Evolutionary conservation across 2,329 filamentous ascomycete genomes (phyloP), one percentile per base, ranked within the genome.

Genomic region (Mycogone perniciosa): DNA sequence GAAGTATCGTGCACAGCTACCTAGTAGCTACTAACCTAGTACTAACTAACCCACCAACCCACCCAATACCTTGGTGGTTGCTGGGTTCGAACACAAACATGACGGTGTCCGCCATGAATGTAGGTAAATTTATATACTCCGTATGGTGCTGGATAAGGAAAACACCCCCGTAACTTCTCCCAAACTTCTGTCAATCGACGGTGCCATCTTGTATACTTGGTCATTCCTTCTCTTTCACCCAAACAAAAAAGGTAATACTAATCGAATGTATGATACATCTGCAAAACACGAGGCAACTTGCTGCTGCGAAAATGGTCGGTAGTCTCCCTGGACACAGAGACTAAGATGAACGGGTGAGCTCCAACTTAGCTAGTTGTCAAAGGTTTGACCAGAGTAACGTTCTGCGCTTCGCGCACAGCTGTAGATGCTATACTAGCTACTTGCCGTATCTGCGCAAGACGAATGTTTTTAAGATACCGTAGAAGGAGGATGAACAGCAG

Each of bases 401-500:
- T 86, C 62, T 81, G 83, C 38, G 59, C 54, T 10, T 48, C 44
- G 37, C 52, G 46, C 31, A 59, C 57, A 5, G 58, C 60, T 31
- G 78, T 73, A 4, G 84, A 80, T 7, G 85, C 82, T 46, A 82
- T 61, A 46, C 82, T 76, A 9, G 84, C 82, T 11, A 83, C 75
- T 51, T 84, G 86, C 57, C 81, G 77, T 40, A 95, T 72, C 65
- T 86, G 85, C 58, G 86, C 77, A 41, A 83, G 78, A 60, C 81
- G 82, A 51, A 95, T 61, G 58, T 83, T 81, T 58, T 84, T 81
- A 48, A 96, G 64, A 61, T 93, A 95, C 60, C 89, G 82, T 69
- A 96, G 84, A 46, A 99, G 78, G 30, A 96, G 73, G 56, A 97
- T 76, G 66, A 96, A 97, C 41, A 90, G 67, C 11, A 97, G 73